Base-by-base conservation (phyloP, 1,284 basidiomycete species). In the Phellopilus nigrolimitatus region DNA sequence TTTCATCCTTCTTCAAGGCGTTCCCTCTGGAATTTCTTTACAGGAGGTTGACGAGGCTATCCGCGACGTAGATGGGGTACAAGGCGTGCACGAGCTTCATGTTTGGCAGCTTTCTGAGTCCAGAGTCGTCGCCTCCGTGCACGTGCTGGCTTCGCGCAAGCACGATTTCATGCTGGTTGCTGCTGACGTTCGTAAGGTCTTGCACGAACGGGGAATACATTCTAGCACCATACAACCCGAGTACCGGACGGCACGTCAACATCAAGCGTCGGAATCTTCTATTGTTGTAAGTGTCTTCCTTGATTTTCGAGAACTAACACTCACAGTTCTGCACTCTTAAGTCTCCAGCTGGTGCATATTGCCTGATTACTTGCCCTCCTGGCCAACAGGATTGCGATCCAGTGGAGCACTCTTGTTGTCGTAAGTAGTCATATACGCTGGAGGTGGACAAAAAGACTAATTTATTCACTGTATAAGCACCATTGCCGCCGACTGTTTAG, bases 1-100 rank as follows among this genome's bases (percentile, higher is more conserved):
- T 9, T 95, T 92, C 70, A 98, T 99, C 64, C 75, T 99, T n/a
- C 74, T 99, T 5, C 97, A 99, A 69, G 95, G 91, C 38, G 95
- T 98, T 1, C 97, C 97, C 0, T 74, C 87, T 0, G 87, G 86
- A 8, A 80, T 99, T 13, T 93, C 92, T 3, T 77, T 99, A 30
- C 92, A 95, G 21, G 82, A 84, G 53, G 89, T 99, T 13, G 84
- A 89, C 46, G 69, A 76, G 12, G 82, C 88, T 4, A 94, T 99
- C 57, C 72, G 88, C 22, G 70, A 71, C 4, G 88, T 97, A 13
- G 77, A 86, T 2, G 95, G 97, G 39, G 95, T 99, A 19, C 73
- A 91, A 53, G 92, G 91, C 22, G 76, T 99, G 27, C 97, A 99
- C 65, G 94, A 95, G 62, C 76, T 99, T 27, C 97, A 99, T 68